Evolutionary conservation across 768 basidiomycete genomes (phyloP), one percentile per base, ranked within the genome.

Genomic region (Mycena latifolia): DNA sequence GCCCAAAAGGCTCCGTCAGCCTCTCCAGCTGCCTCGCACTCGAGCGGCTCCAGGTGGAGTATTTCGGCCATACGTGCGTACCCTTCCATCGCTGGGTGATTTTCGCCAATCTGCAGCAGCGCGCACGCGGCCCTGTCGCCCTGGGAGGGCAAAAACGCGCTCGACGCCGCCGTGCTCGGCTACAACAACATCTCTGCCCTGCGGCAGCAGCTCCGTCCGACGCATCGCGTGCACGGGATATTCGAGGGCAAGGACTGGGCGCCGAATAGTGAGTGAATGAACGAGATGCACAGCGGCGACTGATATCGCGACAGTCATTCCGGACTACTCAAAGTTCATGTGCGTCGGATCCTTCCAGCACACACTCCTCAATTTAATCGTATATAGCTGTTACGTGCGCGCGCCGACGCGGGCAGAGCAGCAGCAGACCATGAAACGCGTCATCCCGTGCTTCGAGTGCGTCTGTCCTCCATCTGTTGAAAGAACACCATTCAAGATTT

Each of bases 121-220:
- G 92, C 93, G 4, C 93, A 93, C 73, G 92, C 92, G 5, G 89
- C 88, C 1, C 79, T 92, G 28, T 90, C 89, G 24, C 94, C 93
- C 25, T 95, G 94, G 93, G 91, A 94, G 75, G 94, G 93, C 2
- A 84, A 82, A 65, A 95, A 95, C 67, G 90, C 94, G 1, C 77
- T 95, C 15, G 94, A 96, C 73, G 95, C 95, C 0, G 93, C 93
- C n/a, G 91, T 95, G 6, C 82, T 94, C 4, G 91, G 92, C 5
- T 95, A 96, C 73, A 91, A 86, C 53, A 92, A 89, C 57, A 88
- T 96, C 28, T 89, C 92, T 0, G 88, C 89, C 9, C 82, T 96
- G 27, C 87, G 95, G 18, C 95, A 96, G 76, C 95, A 96, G 71
- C 82, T 94, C 18, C 83, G 85, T 57, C 92, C 95, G 0, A 88